These are phyloP conservation scores for Eucalyptus pumila DNA, from an alignment of 345 rosid genomes.

Conservation along the genomic window DNA sequence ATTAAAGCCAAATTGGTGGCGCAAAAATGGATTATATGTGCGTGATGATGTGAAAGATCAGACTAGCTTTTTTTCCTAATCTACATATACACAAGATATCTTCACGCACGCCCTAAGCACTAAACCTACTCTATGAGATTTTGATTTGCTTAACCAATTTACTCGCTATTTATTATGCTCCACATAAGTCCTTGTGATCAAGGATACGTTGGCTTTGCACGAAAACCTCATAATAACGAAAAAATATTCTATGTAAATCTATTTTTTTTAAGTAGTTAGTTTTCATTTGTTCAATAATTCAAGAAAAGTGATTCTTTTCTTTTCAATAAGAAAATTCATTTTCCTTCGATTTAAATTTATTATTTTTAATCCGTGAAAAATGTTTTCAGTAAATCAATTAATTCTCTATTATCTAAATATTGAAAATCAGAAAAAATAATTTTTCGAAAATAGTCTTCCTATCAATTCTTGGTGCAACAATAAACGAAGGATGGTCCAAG, in stretches of 20 bases:
- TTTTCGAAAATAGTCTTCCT: no score
- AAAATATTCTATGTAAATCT: background rate
- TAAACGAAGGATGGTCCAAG: background rate
- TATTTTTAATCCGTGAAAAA: background rate
- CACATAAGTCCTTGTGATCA: background rate
- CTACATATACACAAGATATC: no score
- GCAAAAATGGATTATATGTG: background rate
- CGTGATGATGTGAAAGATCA: background rate
- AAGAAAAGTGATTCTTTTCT: background rate
- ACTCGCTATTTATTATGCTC: background rate
- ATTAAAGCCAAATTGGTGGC: background rate
- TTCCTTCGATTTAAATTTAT: background rate
- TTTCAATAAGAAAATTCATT: background rate
- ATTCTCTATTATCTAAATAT: background rate
- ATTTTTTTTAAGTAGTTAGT: background rate
- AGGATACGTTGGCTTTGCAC: background rate
- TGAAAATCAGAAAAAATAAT: background rate
- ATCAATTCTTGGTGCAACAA: background rate
- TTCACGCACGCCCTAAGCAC: accelerated
- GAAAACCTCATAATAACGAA: background rate
- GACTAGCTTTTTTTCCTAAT: background rate
- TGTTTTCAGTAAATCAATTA: background rate
- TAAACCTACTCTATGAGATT: background rate
- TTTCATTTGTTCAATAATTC: background rate
- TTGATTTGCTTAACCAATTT: background rate